phyloP scores from a whole-genome alignment of 176 grass and related monocot genomes.

The Poa annua region DNA sequence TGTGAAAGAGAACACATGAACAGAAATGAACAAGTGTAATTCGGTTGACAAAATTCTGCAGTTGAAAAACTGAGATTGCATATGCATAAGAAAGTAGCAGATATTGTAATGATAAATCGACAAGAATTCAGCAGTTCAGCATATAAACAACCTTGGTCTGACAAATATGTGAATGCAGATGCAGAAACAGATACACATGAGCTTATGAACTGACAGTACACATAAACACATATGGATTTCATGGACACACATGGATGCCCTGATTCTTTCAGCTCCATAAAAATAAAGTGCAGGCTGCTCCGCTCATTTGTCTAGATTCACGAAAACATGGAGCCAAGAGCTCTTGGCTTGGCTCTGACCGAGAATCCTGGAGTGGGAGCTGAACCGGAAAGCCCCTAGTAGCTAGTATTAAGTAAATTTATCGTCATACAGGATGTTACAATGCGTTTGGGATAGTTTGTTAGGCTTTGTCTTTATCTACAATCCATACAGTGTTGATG shows the following conservation, averaged over 20 bases:
- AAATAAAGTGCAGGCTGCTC: background rate
- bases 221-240: background rate
- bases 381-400: background rate
- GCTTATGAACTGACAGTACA: background rate
- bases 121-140: background rate
- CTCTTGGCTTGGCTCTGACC: background rate
- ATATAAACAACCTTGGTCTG: background rate
- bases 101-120: background rate
- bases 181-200: background rate
- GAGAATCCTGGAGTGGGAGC: background rate
- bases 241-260: background rate
- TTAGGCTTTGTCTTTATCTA: background rate
- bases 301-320: background rate
- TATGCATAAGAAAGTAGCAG: background rate
- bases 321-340: background rate
- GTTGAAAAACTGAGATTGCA: background rate
- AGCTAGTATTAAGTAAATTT: background rate
- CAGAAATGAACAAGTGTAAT: background rate
- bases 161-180: background rate
- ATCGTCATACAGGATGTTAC: background rate
- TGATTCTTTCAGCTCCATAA: background rate
- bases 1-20: too few relatives aligned
- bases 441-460: background rate
- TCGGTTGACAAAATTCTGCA: background rate
- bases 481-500: background rate